These are phyloP conservation scores for Ogataea saltuana DNA, from an alignment of 805 yeast species.

Conservation along the genomic window DNA sequence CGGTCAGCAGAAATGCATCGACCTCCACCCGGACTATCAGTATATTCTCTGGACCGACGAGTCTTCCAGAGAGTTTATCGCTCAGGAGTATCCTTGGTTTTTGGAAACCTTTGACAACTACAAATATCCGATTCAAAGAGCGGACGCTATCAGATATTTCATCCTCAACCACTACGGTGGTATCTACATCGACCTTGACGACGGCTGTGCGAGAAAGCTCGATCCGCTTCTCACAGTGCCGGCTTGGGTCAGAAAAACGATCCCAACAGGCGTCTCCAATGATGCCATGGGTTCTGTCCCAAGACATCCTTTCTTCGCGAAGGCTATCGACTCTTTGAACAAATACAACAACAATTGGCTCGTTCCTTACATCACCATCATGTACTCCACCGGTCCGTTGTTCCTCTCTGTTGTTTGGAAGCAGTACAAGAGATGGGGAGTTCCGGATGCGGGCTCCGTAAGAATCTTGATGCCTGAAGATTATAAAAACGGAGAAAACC, in stretches of 20 bases:
- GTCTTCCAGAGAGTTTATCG: constrained; percentile 74
- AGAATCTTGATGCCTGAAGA: constrained; percentile 71
- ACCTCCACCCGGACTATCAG: constrained; percentile 83
- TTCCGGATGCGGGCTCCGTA: constrained; percentile 64
- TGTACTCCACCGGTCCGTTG: constrained; percentile 92
- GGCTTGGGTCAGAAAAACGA: constrained; percentile 83
- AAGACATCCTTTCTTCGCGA: constrained; percentile 78
- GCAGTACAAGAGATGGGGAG: constrained; percentile 79
- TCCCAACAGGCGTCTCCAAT: constrained; percentile 89
- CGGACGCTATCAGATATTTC: constrained; percentile 89
- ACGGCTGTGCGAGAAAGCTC: constrained; percentile 75
- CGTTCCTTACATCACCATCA: constrained; percentile 86
- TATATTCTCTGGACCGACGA: constrained; percentile 91
- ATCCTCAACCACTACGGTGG: constrained; percentile 85
- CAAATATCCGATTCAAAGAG: constrained; percentile 80
- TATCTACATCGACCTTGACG: constrained; percentile 85
- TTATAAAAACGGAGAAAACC: constrained; percentile 58
- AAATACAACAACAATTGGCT: constrained; percentile 73
- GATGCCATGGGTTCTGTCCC: constrained; percentile 93
- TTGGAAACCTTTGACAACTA: constrained; percentile 74
- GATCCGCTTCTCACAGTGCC: constrained; percentile 82
- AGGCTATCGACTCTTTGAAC: constrained; percentile 63
- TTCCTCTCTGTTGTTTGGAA: constrained; percentile 86
- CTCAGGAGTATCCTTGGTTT: constrained; percentile 85
- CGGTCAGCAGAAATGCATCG: constrained; percentile 75